Evolutionary conservation across 345 rosid species (phyloP).

Genomic region (Eucalyptus marginata): DNA sequence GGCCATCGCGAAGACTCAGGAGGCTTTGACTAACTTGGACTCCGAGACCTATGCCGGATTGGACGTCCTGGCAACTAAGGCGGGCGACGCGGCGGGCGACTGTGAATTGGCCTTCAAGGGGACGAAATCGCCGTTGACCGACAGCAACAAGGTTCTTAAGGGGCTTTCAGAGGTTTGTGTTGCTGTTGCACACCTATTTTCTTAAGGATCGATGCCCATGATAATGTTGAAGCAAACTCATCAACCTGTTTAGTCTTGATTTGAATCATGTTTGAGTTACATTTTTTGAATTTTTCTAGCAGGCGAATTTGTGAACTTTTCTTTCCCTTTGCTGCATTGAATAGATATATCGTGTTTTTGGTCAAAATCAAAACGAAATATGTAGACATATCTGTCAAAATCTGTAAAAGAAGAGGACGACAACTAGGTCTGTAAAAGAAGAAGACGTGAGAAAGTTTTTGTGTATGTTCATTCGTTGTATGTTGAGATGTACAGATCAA

Average conservation of each 20-base stretch:
- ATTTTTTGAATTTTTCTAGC: neutral
- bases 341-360: neutral
- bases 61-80: neutral
- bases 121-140: neutral
- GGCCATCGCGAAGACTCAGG: neutral
- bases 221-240: neutral
- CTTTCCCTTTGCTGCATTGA: neutral
- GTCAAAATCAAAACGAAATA: neutral
- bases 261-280: neutral
- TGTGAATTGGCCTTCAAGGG: neutral
- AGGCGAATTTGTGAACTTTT: neutral
- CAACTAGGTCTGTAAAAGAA: no score
- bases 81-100: neutral
- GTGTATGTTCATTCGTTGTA: no score
- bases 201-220: neutral
- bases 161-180: neutral
- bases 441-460: no score
- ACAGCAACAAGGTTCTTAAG: neutral
- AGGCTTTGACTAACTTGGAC: constrained; percentile 2
- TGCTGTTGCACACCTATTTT: neutral
- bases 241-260: neutral
- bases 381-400: no score
- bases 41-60: neutral
- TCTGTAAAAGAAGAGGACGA: no score
- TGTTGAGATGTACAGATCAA: no score